Conservation (phyloP, 306 rosid species). For the Morella rubra region DNA sequence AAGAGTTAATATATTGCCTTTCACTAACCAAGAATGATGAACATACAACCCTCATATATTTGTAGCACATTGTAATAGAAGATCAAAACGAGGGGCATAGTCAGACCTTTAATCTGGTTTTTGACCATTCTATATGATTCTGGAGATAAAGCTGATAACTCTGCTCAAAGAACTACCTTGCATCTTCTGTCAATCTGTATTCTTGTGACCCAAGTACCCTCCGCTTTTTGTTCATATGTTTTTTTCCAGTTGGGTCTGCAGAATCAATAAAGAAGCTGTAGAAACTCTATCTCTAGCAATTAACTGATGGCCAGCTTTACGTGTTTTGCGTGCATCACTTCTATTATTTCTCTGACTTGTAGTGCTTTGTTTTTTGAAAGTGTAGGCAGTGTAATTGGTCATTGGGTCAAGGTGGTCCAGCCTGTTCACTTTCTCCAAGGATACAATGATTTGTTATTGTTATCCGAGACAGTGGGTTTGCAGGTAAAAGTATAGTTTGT, state of each 20-base stretch:
- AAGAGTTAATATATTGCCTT: not conserved
- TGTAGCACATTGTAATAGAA: not conserved
- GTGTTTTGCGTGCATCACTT: conserved; percentile 17
- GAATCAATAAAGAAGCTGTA: not conserved
- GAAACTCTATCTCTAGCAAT: not conserved
- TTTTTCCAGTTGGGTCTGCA: not conserved
- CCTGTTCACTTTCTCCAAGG: conserved; percentile 76
- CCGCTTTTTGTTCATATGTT: not conserved
- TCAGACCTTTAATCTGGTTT: not conserved
- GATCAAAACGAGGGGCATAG: not conserved
- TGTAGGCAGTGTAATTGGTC: conserved; percentile 75
- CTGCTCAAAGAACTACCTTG: not conserved
- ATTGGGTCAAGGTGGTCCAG: conserved; percentile 73
- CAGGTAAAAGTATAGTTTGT: conserved; percentile 59
- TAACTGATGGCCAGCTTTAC: conserved; percentile 3
- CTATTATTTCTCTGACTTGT: conserved; percentile 7
- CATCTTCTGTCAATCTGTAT: not conserved
- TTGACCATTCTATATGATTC: not conserved
- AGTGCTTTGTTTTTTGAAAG: conserved; percentile 31
- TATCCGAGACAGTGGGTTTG: conserved; percentile 84
- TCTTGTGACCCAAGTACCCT: not conserved
- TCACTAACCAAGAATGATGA: not conserved
- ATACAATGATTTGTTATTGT: conserved; percentile 64
- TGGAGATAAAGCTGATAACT: not conserved
- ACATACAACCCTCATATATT: not conserved